Base-by-base conservation (phyloP, 2,329 filamentous ascomycete genomes). In the Cytospora chrysosperma region DNA sequence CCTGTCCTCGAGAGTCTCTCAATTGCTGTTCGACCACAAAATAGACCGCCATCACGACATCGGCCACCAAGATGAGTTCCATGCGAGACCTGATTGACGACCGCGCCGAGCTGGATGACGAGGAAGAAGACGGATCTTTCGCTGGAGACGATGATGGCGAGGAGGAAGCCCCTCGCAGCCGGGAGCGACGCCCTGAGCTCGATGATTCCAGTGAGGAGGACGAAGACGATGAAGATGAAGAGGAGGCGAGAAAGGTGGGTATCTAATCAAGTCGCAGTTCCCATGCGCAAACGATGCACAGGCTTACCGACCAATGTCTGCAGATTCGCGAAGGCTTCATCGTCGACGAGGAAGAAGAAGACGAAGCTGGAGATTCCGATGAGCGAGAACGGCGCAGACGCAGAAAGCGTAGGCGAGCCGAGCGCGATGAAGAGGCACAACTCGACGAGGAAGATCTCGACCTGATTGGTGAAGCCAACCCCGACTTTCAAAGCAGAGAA, bases 381-480 rank as follows among this genome's bases (percentile, higher is more conserved):
- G 81, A 80, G 64, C 81, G 78, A 65, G 79, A 72, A 67, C 84
- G 86, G 43, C 81, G 85, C 68, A 89, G 90, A 75, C 87, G 88
- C 72, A 86, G 87, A 76, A 96, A 95, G 80, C 88, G 92, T 69
- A 88, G 92, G 71, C 81, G 86, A 64, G 79, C 84, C 56, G 90
- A 96, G 73, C 88, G 91, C 62, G 91, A 92, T 72, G 88, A 92
- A 67, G 92, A 96, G 72, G 93, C 94, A 66, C 91, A 92, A 65
- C 85, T 99, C 10, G 95, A 98, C 70, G 94, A 97, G 69, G 95
- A 99, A 75, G 95, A 99, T 81, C 78, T 99, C 63, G 95, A 98
- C 73, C 82, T 99, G 62, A 97, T 99, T 70, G 93, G 93, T 58
- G 91, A 96, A 74, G 88, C 88, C 68, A 87, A 88, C 68, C 88